phyloP scores from a whole-genome alignment of 495 filamentous ascomycete species.

The Penicillium roqueforti region DNA sequence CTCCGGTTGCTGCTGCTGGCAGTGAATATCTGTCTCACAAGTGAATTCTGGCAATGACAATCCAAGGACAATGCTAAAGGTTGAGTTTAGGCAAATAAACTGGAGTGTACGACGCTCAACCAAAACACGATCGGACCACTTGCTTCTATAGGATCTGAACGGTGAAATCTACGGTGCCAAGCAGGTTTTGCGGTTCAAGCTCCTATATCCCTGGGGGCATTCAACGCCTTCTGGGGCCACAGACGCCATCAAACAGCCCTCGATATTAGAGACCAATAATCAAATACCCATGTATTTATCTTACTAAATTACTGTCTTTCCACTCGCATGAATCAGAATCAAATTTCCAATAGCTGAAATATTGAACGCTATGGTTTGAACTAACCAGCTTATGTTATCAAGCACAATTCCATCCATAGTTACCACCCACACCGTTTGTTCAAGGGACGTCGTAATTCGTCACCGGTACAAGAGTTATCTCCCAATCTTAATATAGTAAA shows the following conservation, averaged over 20 bases:
- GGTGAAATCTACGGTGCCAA: not conserved
- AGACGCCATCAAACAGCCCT: not conserved
- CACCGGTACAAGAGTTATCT: no score
- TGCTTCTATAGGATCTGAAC: not conserved
- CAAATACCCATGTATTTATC: not conserved
- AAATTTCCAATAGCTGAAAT: not conserved
- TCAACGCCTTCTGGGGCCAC: not conserved
- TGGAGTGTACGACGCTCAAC: not conserved
- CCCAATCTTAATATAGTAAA: no score
- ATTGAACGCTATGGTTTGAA: not conserved
- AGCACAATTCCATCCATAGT: slow-evolving; percentile 25
- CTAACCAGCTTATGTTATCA: not conserved
- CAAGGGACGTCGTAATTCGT: no score
- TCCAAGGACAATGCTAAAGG: not conserved
- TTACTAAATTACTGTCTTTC: not conserved
- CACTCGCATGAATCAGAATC: not conserved
- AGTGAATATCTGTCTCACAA: not conserved
- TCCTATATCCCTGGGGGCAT: not conserved
- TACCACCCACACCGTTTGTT: no score
- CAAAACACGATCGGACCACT: not conserved
- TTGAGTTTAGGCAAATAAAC: not conserved
- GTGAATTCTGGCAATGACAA: not conserved
- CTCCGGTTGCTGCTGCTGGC: not conserved
- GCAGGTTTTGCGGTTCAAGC: not conserved
- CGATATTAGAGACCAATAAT: not conserved